Evolutionary conservation across 2,329 filamentous ascomycete species (phyloP).

Genomic region (Polychaeton citri): DNA sequence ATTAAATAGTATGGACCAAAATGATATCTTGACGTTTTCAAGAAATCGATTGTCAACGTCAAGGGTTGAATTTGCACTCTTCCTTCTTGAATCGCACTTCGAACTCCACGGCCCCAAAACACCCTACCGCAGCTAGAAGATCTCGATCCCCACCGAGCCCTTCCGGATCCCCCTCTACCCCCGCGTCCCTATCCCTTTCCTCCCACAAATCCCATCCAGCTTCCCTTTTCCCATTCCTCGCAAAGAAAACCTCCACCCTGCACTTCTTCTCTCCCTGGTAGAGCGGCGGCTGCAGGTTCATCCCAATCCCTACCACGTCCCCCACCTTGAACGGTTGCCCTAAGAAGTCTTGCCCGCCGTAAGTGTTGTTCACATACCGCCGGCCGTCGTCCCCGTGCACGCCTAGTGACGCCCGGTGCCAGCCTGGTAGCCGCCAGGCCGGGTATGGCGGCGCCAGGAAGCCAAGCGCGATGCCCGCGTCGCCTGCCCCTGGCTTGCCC

Average conservation of each 20-base stretch:
- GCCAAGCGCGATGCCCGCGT: slow-evolving; percentile 52
- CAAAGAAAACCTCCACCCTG: slow-evolving; percentile 54
- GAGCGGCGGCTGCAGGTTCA: slow-evolving; percentile 38
- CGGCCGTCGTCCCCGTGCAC: slow-evolving; percentile 74
- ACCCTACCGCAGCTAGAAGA: slow-evolving; percentile 56
- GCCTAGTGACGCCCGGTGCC: slow-evolving; percentile 61
- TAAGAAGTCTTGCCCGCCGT: slow-evolving; percentile 55
- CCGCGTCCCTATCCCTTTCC: slow-evolving; percentile 49
- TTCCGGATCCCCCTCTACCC: slow-evolving; percentile 44
- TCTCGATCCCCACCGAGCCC: slow-evolving; percentile 57
- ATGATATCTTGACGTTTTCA: too few species aligned
- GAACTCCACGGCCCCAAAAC: slow-evolving; percentile 54
- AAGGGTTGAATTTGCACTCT: slow-evolving; percentile 19
- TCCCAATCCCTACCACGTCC: slow-evolving; percentile 58
- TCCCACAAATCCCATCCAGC: slow-evolving; percentile 63
- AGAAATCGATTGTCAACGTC: not conserved
- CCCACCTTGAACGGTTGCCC: slow-evolving; percentile 49
- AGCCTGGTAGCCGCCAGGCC: slow-evolving; percentile 63
- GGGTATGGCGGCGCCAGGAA: slow-evolving; percentile 65
- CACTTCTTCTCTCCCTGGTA: slow-evolving; percentile 20
- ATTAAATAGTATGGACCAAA: too few species aligned
- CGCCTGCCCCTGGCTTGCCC: slow-evolving; percentile 23
- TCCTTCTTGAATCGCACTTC: slow-evolving; percentile 38
- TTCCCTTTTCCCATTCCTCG: slow-evolving; percentile 46
- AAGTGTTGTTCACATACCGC: slow-evolving; percentile 61